These are phyloP conservation scores for Fraxinus nigra DNA, from an alignment of 305 asterid genomes.

Conservation along the genomic window DNA sequence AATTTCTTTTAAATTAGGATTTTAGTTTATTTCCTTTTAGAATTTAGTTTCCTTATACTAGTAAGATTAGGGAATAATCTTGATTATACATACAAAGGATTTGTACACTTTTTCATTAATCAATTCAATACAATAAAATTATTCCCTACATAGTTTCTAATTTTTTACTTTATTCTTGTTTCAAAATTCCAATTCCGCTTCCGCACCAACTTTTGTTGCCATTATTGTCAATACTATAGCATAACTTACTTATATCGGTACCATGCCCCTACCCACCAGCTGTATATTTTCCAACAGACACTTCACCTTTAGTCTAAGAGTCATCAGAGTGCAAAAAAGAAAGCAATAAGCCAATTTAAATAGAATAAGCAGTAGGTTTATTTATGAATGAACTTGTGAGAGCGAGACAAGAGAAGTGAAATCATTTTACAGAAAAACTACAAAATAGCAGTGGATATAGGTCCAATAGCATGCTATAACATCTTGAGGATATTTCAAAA, in stretches of 20 bases:
- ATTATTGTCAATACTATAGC: not conserved
- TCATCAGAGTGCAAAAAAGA: not conserved
- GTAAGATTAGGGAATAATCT: not conserved
- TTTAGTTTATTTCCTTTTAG: not conserved
- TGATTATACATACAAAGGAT: not conserved
- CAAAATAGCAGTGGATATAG: not conserved
- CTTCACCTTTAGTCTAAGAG: not conserved
- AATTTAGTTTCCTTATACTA: not conserved
- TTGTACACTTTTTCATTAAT: not conserved
- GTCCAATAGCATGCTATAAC: slow-evolving; percentile 5
- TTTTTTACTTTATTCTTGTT: not conserved
- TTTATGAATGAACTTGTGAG: not conserved
- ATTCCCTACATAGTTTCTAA: not conserved
- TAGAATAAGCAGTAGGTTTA: not conserved
- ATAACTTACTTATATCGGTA: not conserved
- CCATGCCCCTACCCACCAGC: not conserved
- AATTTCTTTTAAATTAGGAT: not conserved
- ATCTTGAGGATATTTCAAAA: slow-evolving; percentile 2
- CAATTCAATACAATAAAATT: no score
- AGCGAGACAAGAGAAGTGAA: not conserved
- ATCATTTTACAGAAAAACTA: not conserved
- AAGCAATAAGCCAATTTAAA: not conserved
- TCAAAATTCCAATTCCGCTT: not conserved
- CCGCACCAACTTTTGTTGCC: not conserved
- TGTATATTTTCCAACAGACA: not conserved